Percentiles rank a stretch among this genome's conserved stretches.
phyloP scores from a whole-genome alignment of 2,329 filamentous ascomycete genomes.

The Fusarium pininemorale region DNA sequence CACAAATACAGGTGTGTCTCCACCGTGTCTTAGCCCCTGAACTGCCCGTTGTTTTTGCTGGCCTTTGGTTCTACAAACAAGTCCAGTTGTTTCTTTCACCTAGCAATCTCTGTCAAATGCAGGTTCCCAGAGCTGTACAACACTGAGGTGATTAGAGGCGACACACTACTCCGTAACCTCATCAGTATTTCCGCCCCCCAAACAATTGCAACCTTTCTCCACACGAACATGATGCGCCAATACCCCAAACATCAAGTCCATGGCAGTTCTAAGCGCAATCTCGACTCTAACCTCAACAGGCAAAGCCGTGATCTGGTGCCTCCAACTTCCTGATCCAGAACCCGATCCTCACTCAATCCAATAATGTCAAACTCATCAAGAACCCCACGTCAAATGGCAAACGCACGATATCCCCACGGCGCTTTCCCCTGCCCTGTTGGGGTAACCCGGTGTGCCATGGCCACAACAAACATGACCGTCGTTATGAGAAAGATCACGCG shows the following conservation, averaged over 20 bases:
- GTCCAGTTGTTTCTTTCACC: neutral
- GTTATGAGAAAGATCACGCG: conserved; percentile 8
- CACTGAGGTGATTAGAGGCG: neutral
- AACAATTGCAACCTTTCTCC: neutral
- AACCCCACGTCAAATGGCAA: conserved; percentile 10
- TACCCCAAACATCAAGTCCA: neutral
- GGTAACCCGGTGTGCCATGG: neutral
- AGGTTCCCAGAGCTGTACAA: neutral
- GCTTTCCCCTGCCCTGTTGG: conserved; percentile 14
- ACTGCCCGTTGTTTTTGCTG: neutral
- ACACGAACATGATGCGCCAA: neutral
- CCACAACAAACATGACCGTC: neutral
- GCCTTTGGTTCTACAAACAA: neutral
- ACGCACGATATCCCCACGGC: neutral
- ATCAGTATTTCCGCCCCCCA: neutral
- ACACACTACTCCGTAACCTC: neutral
- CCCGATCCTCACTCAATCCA: neutral
- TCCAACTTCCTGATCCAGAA: conserved; percentile 22
- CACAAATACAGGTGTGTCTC: neutral
- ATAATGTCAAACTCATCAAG: neutral
- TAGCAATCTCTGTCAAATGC: neutral
- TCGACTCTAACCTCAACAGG: neutral
- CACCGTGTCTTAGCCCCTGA: neutral
- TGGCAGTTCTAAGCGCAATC: conserved; percentile 28
- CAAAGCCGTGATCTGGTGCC: conserved; percentile 17